Conservation (phyloP, 192 early-diverging fungal genomes). For the Phycomyces nitens region DNA sequence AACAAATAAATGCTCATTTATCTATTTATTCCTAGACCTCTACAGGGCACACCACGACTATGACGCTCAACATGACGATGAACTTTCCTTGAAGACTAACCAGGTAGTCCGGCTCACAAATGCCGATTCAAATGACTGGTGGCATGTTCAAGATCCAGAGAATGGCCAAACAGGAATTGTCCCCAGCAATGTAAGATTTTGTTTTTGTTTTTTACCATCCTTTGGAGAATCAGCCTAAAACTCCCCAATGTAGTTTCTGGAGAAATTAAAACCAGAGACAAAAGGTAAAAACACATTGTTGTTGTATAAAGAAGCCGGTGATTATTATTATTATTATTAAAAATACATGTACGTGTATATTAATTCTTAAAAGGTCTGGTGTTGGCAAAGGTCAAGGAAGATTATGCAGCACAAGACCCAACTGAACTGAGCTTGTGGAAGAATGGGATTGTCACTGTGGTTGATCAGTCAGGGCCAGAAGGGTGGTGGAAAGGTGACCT, state of each 20-base stretch:
- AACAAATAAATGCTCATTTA: no score
- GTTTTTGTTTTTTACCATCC: constrained; percentile 3
- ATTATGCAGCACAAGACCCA: constrained; percentile 59
- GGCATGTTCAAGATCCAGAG: constrained; percentile 37
- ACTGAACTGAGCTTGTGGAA: constrained; percentile 64
- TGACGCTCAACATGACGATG: constrained; percentile 61
- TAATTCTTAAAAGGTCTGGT: not conserved
- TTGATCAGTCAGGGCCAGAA: constrained; percentile 51
- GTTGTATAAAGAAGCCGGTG: not conserved
- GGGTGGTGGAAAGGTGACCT: constrained; percentile 71
- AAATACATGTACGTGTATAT: constrained; percentile 1
- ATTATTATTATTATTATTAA: not conserved
- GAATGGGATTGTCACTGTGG: constrained; percentile 62
- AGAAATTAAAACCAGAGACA: not conserved
- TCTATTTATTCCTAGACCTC: constrained; percentile 6
- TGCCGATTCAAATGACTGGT: constrained; percentile 49
- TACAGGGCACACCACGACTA: constrained; percentile 43
- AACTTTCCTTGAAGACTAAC: constrained; percentile 53
- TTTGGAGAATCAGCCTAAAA: not conserved
- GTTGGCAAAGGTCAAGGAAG: constrained; percentile 59
- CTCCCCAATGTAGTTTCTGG: constrained; percentile 21
- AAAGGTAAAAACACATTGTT: not conserved
- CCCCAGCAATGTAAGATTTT: constrained; percentile 41
- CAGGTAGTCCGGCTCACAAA: constrained; percentile 54
- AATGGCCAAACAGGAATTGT: constrained; percentile 39